A percentile compares a stretch with the other conserved stretches of the same genome.
These are phyloP conservation scores for Nemania sp. DNA, from an alignment of 2,329 filamentous ascomycete genomes.

Conservation along the genomic window DNA sequence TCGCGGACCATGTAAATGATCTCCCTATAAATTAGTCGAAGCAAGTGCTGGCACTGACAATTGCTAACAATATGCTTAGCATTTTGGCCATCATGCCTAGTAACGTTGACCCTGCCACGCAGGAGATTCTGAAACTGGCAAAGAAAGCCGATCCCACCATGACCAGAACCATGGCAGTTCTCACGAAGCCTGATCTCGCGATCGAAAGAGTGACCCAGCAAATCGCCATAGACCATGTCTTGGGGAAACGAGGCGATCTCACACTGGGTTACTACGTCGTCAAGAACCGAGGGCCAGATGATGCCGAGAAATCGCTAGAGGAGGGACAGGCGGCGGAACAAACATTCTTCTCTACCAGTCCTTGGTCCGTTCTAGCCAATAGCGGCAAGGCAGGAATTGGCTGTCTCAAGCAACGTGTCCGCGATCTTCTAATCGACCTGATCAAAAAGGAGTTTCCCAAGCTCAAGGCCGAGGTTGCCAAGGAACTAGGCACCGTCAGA, in stretches of 20 bases:
- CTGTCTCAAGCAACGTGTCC: constrained; percentile 44
- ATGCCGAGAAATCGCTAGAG: constrained; percentile 39
- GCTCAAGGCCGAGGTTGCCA: constrained; percentile 34
- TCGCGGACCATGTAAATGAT: constrained; percentile 49
- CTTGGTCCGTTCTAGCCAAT: constrained; percentile 41
- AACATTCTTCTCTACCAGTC: constrained; percentile 44
- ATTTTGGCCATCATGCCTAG: constrained; percentile 43
- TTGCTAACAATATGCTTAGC: constrained; percentile 19
- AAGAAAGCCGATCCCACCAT: constrained; percentile 39
- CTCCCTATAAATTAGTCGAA: too few species aligned
- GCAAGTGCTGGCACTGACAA: constrained; percentile 1
- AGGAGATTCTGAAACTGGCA: constrained; percentile 46
- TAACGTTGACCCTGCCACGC: constrained; percentile 46
- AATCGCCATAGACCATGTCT: constrained; percentile 48
- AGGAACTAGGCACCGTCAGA: constrained; percentile 25
- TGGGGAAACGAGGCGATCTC: constrained; percentile 46
- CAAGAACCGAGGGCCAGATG: constrained; percentile 52
- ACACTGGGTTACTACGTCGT: constrained; percentile 55
- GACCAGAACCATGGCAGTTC: constrained; percentile 40
- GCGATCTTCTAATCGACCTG: constrained; percentile 46
- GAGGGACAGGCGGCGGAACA: constrained; percentile 43
- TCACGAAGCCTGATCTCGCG: constrained; percentile 60
- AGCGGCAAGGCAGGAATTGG: constrained; percentile 33
- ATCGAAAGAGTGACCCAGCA: constrained; percentile 46
- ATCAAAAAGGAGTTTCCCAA: constrained; percentile 44